Evolutionary conservation across 148 eudicot genomes (phyloP).

Genomic region (Arctostaphylos glauca): DNA sequence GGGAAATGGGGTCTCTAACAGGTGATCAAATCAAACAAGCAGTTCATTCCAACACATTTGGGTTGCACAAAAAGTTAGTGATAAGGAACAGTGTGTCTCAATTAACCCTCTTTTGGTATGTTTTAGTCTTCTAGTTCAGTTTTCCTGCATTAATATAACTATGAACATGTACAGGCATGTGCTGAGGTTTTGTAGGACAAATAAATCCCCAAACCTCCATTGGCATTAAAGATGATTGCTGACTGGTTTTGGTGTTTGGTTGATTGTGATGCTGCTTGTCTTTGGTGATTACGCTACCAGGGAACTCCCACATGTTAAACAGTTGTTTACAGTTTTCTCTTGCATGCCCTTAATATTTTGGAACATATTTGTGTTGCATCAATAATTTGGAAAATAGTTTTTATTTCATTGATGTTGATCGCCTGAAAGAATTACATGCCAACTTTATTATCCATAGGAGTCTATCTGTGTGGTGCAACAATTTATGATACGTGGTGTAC

Average conservation of each 20-base stretch:
- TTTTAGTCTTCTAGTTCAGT: neutral
- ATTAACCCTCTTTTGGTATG: slow-evolving; percentile 95
- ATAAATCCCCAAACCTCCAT: neutral
- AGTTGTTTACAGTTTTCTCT: neutral
- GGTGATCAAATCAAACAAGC: no score
- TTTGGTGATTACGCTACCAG: neutral
- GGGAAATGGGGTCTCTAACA: no score
- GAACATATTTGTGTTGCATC: neutral
- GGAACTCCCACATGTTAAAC: neutral
- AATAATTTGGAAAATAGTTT: neutral
- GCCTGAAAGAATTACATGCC: neutral
- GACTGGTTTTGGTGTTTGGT: neutral
- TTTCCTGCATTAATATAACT: neutral
- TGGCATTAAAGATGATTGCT: neutral
- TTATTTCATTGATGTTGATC: neutral
- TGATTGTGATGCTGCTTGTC: neutral
- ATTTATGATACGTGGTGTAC: neutral
- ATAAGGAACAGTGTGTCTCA: slow-evolving; percentile 88
- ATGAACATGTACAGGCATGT: neutral
- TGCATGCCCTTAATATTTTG: neutral
- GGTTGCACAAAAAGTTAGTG: no score
- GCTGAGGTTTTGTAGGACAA: neutral
- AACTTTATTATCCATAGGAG: neutral
- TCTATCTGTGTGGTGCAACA: neutral
- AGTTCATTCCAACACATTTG: no score